Conservation (phyloP, 805 yeast genomes). For the Candida peoriensis region DNA sequence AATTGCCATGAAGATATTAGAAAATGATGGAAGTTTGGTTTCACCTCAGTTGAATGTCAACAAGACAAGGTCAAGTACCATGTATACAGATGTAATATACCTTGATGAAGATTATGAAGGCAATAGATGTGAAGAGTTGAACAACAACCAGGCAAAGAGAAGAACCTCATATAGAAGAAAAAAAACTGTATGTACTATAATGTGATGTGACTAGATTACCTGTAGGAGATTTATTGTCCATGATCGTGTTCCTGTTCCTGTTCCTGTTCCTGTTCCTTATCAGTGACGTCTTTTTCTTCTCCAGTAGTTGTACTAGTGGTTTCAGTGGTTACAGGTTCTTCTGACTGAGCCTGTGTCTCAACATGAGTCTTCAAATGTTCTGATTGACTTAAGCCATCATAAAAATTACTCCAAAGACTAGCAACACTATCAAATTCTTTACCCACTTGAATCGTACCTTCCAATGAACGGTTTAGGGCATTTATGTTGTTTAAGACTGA, state of each 20-base stretch:
- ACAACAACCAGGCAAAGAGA: constrained; percentile 1
- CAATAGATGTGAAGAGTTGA: background rate
- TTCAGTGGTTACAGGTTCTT: constrained; percentile 1
- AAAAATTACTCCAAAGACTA: constrained; percentile 64
- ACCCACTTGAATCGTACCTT: constrained; percentile 66
- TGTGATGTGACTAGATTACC: background rate
- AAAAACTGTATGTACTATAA: constrained; percentile 4
- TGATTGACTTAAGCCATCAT: constrained; percentile 41
- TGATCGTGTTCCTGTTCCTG: constrained; percentile 1
- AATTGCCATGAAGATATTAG: constrained; percentile 7
- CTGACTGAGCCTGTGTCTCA: background rate
- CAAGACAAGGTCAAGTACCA: background rate
- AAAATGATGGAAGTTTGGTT: background rate
- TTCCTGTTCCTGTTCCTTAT: background rate
- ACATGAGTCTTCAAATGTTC: constrained; percentile 17
- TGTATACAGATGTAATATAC: background rate
- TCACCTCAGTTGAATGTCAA: background rate
- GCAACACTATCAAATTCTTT: constrained; percentile 71
- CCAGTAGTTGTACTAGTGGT: constrained; percentile 1
- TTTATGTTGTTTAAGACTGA: constrained; percentile 60
- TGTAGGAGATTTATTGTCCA: background rate
- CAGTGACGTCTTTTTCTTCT: constrained; percentile 2
- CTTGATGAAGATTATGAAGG: background rate
- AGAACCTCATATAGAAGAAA: constrained; percentile 7
- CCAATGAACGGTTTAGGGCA: constrained; percentile 60